phyloP scores from a whole-genome alignment of 2,329 filamentous ascomycete genomes.

The Xylariales sp. region DNA sequence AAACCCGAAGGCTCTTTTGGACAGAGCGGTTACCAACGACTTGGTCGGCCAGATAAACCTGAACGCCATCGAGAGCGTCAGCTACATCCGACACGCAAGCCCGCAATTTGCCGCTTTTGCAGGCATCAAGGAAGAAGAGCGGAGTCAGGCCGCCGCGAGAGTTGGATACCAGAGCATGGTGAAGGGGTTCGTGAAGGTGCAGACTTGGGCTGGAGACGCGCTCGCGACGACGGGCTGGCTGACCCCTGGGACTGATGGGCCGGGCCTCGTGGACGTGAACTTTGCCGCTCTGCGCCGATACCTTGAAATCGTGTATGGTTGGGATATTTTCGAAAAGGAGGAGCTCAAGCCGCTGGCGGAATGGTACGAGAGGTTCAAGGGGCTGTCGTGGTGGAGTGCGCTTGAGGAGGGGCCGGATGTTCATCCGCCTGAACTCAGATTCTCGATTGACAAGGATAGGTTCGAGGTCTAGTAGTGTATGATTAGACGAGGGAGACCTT shows the following conservation, averaged over 20 bases:
- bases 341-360: constrained; percentile 29
- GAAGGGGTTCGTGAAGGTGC: constrained; percentile 34
- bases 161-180: constrained; percentile 31
- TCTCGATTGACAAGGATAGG: constrained; percentile 20
- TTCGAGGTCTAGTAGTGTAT: constrained; percentile 10
- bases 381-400: constrained; percentile 40
- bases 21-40: constrained; percentile 32
- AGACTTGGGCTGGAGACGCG: constrained; percentile 26
- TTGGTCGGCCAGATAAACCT: constrained; percentile 34
- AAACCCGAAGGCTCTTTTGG: constrained; percentile 12
- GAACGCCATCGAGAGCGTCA: constrained; percentile 22
- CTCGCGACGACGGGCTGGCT: constrained; percentile 40
- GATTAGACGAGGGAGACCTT: not conserved
- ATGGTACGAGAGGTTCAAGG: constrained; percentile 40
- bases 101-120: constrained; percentile 30
- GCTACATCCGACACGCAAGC: constrained; percentile 37
- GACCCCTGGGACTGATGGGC: constrained; percentile 38
- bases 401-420: constrained; percentile 35
- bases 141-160: constrained; percentile 31
- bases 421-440: constrained; percentile 31
- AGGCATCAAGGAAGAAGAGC: constrained; percentile 32
- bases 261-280: constrained; percentile 39
- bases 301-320: constrained; percentile 37
- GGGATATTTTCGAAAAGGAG: constrained; percentile 33
- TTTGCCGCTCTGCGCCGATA: constrained; percentile 38